Conservation (phyloP, 2,329 filamentous ascomycete genomes). For the Onygena corvina region DNA sequence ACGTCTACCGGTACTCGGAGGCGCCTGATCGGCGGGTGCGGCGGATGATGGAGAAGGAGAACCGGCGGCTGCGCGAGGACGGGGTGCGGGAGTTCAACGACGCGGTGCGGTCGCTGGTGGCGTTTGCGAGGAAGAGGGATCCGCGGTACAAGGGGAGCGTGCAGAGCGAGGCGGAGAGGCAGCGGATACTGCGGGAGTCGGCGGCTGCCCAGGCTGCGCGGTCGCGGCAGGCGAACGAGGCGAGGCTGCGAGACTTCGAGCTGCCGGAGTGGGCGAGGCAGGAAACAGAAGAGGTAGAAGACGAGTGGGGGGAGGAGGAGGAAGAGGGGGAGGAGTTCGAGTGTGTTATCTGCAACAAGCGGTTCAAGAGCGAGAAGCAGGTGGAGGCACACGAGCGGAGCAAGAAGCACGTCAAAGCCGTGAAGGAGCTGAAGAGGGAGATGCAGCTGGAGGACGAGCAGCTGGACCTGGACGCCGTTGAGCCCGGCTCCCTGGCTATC, state of each 20-base stretch:
- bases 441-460: slow-evolving; percentile 70
- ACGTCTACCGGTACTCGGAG: slow-evolving; percentile 69
- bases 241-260: slow-evolving; percentile 52
- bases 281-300: slow-evolving; percentile 42
- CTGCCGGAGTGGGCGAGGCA: slow-evolving; percentile 65
- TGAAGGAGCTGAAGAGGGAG: slow-evolving; percentile 65
- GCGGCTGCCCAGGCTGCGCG: slow-evolving; percentile 74
- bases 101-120: slow-evolving; percentile 70
- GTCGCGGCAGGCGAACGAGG: slow-evolving; percentile 67
- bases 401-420: slow-evolving; percentile 85
- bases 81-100: slow-evolving; percentile 84
- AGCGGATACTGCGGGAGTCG: slow-evolving; percentile 63
- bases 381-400: slow-evolving; percentile 86
- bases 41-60: slow-evolving; percentile 89
- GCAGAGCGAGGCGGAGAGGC: slow-evolving; percentile 68
- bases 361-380: slow-evolving; percentile 82
- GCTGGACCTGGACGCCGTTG: slow-evolving; percentile 18
- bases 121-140: slow-evolving; percentile 83
- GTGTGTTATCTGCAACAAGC: slow-evolving; percentile 52
- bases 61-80: slow-evolving; percentile 70
- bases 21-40: slow-evolving; percentile 75
- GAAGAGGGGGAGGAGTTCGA: slow-evolving; percentile 46
- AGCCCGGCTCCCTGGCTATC: neutral
- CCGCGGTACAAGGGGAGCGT: slow-evolving; percentile 67
- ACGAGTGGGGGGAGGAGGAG: slow-evolving; percentile 38